Evolutionary conservation across 495 filamentous ascomycete genomes (phyloP).

Genomic region (Bombardia bombarda): DNA sequence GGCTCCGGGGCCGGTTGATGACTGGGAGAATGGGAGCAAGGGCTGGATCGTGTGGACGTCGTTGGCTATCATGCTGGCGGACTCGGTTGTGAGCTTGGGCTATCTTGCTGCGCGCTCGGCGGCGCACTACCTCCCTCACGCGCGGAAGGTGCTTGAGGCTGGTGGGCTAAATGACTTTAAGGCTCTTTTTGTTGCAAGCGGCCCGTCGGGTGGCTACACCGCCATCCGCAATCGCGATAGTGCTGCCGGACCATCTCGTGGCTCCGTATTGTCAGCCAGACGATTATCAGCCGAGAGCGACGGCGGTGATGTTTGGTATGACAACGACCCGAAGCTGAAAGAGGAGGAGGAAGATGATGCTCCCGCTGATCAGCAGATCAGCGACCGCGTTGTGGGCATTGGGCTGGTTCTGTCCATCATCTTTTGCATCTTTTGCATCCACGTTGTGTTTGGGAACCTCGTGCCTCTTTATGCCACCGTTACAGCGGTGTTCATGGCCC

Average conservation of each 20-base stretch:
- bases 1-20: conserved; percentile 77
- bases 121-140: conserved; percentile 3
- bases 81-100: conserved; percentile 80
- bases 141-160: background rate
- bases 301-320: conserved; percentile 44
- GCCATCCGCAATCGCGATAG: background rate
- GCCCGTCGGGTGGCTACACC: conserved; percentile 1
- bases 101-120: conserved; percentile 57
- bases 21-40: conserved; percentile 88
- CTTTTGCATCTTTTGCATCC: conserved; percentile 73
- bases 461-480: conserved; percentile 66
- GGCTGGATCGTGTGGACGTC: conserved; percentile 98
- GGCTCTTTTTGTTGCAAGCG: background rate
- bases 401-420: conserved; percentile 68
- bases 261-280: background rate
- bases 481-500: conserved; percentile 75
- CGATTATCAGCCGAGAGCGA: conserved; percentile 3
- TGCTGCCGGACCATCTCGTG: background rate
- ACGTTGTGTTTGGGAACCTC: conserved; percentile 64
- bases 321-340: conserved; percentile 1
- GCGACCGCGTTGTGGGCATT: conserved; percentile 59
- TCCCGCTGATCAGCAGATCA: conserved; percentile 74
- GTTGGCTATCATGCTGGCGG: conserved; percentile 92
- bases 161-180: background rate
- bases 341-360: conserved; percentile 52